Conservation (phyloP, 1,284 basidiomycete genomes). For the Boletus mariae region DNA sequence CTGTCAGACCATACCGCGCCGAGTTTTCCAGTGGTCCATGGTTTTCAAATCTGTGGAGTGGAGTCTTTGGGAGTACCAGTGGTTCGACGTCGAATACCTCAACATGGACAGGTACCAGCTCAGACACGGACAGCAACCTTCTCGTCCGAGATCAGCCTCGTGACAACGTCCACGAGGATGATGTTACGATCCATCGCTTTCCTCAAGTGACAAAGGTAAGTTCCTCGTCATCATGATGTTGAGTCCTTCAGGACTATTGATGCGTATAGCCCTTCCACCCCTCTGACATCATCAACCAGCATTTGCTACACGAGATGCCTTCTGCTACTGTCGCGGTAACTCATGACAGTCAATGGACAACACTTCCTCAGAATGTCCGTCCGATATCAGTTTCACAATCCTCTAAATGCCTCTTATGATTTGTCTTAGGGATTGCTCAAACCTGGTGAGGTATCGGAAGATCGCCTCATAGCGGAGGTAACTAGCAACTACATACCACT, state of each 20-base stretch:
- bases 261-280: slow-evolving; percentile 11
- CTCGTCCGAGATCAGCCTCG: not conserved
- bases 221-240: not conserved
- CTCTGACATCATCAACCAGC: slow-evolving; percentile 17
- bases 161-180: not conserved
- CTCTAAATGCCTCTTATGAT: not conserved
- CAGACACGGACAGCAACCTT: not conserved
- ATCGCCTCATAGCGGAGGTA: not conserved
- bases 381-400: not conserved
- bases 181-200: slow-evolving; percentile 4
- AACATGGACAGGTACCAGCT: not conserved
- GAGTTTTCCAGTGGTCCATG: not conserved
- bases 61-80: not conserved
- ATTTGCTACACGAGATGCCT: slow-evolving; percentile 10
- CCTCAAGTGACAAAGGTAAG: slow-evolving; percentile 10
- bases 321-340: slow-evolving; percentile 7
- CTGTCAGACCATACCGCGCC: not conserved
- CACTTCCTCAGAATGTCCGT: not conserved
- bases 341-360: slow-evolving; percentile 4
- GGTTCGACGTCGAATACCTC: not conserved
- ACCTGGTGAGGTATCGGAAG: not conserved
- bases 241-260: not conserved
- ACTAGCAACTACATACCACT: not conserved
- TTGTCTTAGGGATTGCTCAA: slow-evolving; percentile 4
- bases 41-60: not conserved